A percentile compares a stretch with the other conserved stretches of the same genome.
Evolutionary conservation across 1,139 yeast genomes (phyloP).

Genomic region (Hemisphaericaspora lyxosophila): DNA sequence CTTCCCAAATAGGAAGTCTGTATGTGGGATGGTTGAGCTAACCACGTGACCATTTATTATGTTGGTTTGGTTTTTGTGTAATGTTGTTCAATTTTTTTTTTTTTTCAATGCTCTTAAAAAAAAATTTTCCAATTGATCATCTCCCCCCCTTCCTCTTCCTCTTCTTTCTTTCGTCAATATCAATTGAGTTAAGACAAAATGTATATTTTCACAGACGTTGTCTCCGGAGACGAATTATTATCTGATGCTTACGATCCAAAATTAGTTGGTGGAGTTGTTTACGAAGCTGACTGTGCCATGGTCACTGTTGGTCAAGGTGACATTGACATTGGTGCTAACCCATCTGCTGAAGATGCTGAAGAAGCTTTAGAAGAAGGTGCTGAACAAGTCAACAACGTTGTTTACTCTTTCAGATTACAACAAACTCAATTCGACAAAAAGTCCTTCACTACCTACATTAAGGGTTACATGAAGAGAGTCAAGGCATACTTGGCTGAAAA

Average conservation of each 20-base stretch:
- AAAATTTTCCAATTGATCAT: slow-evolving; percentile 4
- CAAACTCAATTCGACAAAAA: slow-evolving; percentile 96
- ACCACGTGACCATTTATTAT: too few relatives aligned
- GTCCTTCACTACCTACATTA: slow-evolving; percentile 91
- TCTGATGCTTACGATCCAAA: slow-evolving; percentile 95
- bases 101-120: not conserved
- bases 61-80: not conserved
- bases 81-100: slow-evolving; percentile 2
- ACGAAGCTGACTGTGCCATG: slow-evolving; percentile 96
- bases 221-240: slow-evolving; percentile 93
- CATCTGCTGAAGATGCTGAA: slow-evolving; percentile 95
- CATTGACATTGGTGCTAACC: slow-evolving; percentile 98
- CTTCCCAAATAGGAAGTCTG: slow-evolving; percentile 13
- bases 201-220: slow-evolving; percentile 63
- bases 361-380: slow-evolving; percentile 78
- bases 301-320: slow-evolving; percentile 80
- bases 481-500: slow-evolving; percentile 86
- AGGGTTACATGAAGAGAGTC: slow-evolving; percentile 97
- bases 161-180: slow-evolving; percentile 5
- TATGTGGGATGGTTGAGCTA: slow-evolving; percentile 1
- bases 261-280: slow-evolving; percentile 84
- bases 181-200: slow-evolving; percentile 20
- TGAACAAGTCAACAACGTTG: slow-evolving; percentile 95
- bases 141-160: slow-evolving; percentile 6
- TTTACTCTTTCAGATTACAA: slow-evolving; percentile 97